phyloP scores from a whole-genome alignment of 345 rosid species.

The Pugionium dolabratum region DNA sequence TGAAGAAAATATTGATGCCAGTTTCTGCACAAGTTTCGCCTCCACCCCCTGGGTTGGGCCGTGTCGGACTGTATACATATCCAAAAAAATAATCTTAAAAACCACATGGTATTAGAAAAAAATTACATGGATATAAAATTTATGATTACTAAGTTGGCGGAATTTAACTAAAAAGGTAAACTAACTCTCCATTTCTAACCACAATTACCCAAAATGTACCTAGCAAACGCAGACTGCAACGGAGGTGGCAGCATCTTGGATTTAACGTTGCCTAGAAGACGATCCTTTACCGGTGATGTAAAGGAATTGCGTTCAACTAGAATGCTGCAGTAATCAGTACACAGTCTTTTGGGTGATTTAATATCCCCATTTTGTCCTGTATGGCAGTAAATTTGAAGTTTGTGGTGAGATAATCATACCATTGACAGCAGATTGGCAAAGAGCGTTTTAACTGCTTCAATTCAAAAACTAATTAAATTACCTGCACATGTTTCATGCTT shows the following conservation, averaged over 20 bases:
- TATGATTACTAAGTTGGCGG: background rate
- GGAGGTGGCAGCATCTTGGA: conserved; percentile 70
- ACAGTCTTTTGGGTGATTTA: conserved; percentile 67
- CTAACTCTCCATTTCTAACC: conserved; percentile 16
- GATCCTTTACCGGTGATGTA: conserved; percentile 83
- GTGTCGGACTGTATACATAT: conserved; percentile 68
- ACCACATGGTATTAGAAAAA: background rate
- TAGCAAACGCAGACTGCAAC: conserved; percentile 81
- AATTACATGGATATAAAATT: conserved; percentile 9
- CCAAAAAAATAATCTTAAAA: conserved; percentile 22
- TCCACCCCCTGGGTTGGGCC: conserved; percentile 92
- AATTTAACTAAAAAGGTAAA: background rate
- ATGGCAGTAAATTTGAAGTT: conserved; percentile 30
- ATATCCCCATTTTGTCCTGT: conserved; percentile 89
- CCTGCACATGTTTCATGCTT: conserved; percentile 64
- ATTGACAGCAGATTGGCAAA: conserved; percentile 15
- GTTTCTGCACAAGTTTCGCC: conserved; percentile 99
- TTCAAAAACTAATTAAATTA: conserved; percentile 24
- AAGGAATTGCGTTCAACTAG: conserved; percentile 82
- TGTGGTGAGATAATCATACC: conserved; percentile 14
- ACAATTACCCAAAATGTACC: conserved; percentile 45
- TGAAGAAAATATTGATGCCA: conserved; percentile 78
- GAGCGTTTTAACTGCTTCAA: background rate
- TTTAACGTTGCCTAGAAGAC: conserved; percentile 56
- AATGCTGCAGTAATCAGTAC: conserved; percentile 76